Conservation (phyloP, 2,329 filamentous ascomycete species). For the Graphilbum sp. region DNA sequence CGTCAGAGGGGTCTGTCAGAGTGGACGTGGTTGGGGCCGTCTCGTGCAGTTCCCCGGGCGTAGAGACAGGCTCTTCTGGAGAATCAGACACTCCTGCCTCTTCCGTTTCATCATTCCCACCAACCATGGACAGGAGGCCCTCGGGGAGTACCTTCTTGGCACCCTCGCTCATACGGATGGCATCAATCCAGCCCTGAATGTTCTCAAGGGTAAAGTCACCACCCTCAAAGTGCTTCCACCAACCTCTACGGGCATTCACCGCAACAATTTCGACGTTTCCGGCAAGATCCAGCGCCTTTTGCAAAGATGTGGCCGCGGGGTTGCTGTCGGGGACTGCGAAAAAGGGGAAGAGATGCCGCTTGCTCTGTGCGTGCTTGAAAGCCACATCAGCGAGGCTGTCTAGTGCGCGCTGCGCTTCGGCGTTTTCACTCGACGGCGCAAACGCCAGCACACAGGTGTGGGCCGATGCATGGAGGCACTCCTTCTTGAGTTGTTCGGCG, state of each 20-base stretch:
- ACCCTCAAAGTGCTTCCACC: constrained; percentile 64
- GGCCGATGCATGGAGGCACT: constrained; percentile 61
- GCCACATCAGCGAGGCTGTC: constrained; percentile 54
- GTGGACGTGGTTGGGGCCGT: constrained; percentile 6
- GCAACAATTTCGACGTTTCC: constrained; percentile 57
- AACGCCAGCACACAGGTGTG: constrained; percentile 72
- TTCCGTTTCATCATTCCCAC: too few species aligned
- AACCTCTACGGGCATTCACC: constrained; percentile 67
- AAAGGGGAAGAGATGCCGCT: constrained; percentile 65
- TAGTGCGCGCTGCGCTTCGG: constrained; percentile 31
- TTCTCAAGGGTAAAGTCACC: constrained; percentile 36
- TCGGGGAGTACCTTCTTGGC: constrained; percentile 59
- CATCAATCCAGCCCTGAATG: constrained; percentile 77
- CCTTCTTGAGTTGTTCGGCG: constrained; percentile 44
- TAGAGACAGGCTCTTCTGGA: constrained; percentile 11
- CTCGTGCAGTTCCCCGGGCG: constrained; percentile 8
- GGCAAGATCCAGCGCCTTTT: constrained; percentile 43
- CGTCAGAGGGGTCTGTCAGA: constrained; percentile 13
- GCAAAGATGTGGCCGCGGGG: constrained; percentile 35
- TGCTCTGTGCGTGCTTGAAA: constrained; percentile 52
- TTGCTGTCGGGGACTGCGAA: constrained; percentile 52
- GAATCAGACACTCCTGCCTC: too few species aligned
- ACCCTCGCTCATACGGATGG: constrained; percentile 79
- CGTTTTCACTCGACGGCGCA: constrained; percentile 31
- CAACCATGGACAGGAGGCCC: constrained; percentile 27